Base-by-base conservation (phyloP, 2,329 filamentous ascomycete species). In the Pseudogymnoascus sp. region DNA sequence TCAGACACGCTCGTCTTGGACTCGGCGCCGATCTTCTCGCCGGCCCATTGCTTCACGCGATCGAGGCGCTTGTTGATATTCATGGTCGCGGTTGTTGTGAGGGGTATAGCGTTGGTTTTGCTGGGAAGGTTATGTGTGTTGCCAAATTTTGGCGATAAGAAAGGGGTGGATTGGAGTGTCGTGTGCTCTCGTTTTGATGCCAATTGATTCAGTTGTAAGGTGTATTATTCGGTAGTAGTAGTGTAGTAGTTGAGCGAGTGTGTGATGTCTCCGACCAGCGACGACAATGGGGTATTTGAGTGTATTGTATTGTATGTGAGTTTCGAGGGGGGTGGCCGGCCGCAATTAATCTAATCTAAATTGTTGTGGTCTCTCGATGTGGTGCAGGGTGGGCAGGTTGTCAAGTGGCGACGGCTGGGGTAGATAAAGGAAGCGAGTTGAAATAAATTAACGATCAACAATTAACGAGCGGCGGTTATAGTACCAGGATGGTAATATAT, bases 31-130 rank as follows among this genome's bases (percentile, higher is more conserved):
- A 98, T 96, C 79, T 93, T 91, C 80, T 98, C 93, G 70, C 92
- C 92, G 39, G 93, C 92, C 93, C 93, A 98, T 88, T 98, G 93
- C 81, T 93, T 96, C 81, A 96, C 88, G 74, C 93, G 89, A 79
- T 93, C 93, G 75, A 98, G 86, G 76, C 96, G 96, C 82, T 96
- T 96, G 78, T 72, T 74, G 68, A 75, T 73, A 70, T 75, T 74
- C 73, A 75, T 75, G n/a, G 65, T 71, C 37, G 68, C 67, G 67
- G 62, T 36, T 36, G 7, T 60, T 60, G 23, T 25, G 51, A 31
- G 23, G 51, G 23, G 51, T 34, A 28, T 23, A 11, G 25, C 34
- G 54, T 34, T 21, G 21, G 19, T 48, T 48, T 13, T 48, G 43
- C 7, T 48, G 43, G 11, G 19, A 21, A 14, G 43, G 11, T 48